phyloP scores from a whole-genome alignment of 1,284 basidiomycete species.

The Sporisorium scitamineum region DNA sequence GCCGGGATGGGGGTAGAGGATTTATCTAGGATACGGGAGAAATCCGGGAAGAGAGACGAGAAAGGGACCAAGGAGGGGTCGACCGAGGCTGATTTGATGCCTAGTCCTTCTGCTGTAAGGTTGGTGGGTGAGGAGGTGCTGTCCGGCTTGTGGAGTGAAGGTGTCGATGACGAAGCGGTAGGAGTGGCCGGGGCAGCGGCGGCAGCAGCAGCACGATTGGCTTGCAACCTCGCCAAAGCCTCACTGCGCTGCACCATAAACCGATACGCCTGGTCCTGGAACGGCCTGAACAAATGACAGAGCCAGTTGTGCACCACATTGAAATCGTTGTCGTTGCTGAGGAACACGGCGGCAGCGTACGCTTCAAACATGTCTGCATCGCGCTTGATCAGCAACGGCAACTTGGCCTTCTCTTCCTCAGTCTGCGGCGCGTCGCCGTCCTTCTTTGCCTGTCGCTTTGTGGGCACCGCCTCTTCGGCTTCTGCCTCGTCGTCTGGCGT shows the following conservation, averaged over 20 bases:
- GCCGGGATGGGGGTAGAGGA: constrained; percentile 16
- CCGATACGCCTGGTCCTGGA: constrained; percentile 53
- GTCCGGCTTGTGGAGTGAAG: background rate
- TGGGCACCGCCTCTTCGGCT: background rate
- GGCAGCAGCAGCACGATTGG: constrained; percentile 18
- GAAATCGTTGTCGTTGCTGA: constrained; percentile 40
- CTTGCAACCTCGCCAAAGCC: constrained; percentile 26
- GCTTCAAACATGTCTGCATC: constrained; percentile 56
- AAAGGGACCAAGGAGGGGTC: constrained; percentile 27
- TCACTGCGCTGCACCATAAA: constrained; percentile 50
- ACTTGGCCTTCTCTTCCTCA: constrained; percentile 23
- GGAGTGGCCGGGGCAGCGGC: constrained; percentile 3
- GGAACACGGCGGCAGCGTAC: constrained; percentile 47
- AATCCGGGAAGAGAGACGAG: constrained; percentile 36
- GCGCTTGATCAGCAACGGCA: constrained; percentile 40
- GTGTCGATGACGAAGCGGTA: background rate
- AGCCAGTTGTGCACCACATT: constrained; percentile 49
- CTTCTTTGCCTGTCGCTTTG: background rate
- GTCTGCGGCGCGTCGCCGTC: background rate
- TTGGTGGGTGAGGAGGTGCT: constrained; percentile 6
- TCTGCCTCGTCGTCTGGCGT: background rate
- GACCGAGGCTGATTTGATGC: constrained; percentile 22
- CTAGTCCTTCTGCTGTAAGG: constrained; percentile 20
- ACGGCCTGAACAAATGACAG: constrained; percentile 38
- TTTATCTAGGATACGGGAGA: constrained; percentile 10